Conservation (phyloP, 2,329 filamentous ascomycete genomes). For the Talaromyces sp. region DNA sequence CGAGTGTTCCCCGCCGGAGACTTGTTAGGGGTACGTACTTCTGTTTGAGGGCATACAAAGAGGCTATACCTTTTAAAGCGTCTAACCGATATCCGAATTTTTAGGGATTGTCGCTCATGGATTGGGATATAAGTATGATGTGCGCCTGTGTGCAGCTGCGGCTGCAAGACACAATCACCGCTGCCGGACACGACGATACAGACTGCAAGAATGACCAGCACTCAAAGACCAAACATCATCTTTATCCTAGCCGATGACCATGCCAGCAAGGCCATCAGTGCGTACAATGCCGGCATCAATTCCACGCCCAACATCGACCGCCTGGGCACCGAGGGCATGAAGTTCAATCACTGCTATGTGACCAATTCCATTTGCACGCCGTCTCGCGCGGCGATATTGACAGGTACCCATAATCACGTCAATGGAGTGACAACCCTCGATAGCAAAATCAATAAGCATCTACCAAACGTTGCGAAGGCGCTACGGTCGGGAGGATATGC, state of each 20-base stretch:
- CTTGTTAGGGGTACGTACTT: neutral
- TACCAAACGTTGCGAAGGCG: constrained; percentile 50
- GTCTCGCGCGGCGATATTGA: constrained; percentile 46
- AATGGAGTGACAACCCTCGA: constrained; percentile 49
- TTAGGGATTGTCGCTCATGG: neutral
- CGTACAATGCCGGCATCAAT: constrained; percentile 50
- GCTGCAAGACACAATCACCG: neutral
- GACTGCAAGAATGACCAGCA: too few species aligned
- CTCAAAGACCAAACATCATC: constrained; percentile 29
- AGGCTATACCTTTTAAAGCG: neutral
- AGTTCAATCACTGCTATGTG: constrained; percentile 51
- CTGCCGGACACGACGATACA: too few species aligned
- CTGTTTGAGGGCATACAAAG: neutral
- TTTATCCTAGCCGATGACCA: constrained; percentile 56
- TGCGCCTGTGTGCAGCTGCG: neutral
- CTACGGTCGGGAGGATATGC: constrained; percentile 42
- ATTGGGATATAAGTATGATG: neutral
- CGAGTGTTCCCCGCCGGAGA: neutral
- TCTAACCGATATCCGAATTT: neutral
- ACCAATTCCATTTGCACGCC: constrained; percentile 53
- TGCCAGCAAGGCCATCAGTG: constrained; percentile 46
- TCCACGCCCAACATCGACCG: constrained; percentile 49
- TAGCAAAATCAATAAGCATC: constrained; percentile 44
- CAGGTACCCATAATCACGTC: constrained; percentile 50
- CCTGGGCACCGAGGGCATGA: constrained; percentile 46